Percentiles rank a stretch among this genome's conserved stretches.
phyloP scores from a whole-genome alignment of 371 early-diverging fungal species.

The Rhizopus arrhizus region DNA sequence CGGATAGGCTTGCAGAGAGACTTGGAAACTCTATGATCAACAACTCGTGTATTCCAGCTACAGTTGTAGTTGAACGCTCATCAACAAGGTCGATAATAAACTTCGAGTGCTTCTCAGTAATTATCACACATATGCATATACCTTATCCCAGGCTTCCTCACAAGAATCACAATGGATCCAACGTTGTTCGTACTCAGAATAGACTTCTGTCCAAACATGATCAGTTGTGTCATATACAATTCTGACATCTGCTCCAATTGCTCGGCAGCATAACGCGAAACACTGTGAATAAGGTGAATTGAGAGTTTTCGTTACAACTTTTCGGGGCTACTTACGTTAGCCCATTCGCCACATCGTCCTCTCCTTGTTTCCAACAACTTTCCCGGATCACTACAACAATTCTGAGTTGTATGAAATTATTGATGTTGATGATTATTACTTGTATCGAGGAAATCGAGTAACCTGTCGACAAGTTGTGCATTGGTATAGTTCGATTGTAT shows the following conservation, averaged over 20 bases:
- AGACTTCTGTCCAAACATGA: conserved; percentile 76
- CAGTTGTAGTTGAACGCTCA: too few species aligned
- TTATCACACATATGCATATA: too few species aligned
- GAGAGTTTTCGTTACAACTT: not conserved
- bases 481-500: conserved; percentile 57
- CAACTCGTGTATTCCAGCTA: too few species aligned
- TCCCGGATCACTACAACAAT: conserved; percentile 45
- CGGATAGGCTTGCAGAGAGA: too few species aligned
- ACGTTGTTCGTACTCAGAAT: conserved; percentile 55
- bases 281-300: too few species aligned
- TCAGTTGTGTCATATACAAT: conserved; percentile 64
- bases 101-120: too few species aligned
- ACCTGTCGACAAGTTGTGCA: conserved; percentile 49
- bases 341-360: conserved; percentile 83
- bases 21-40: too few species aligned
- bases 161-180: conserved; percentile 76
- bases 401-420: too few species aligned
- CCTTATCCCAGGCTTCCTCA: conserved; percentile 64
- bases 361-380: conserved; percentile 62
- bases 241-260: conserved; percentile 68
- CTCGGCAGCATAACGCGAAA: conserved; percentile 64
- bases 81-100: too few species aligned
- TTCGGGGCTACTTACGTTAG: conserved; percentile 57
- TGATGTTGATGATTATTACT: conserved; percentile 26
- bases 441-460: conserved; percentile 74